Evolutionary conservation across 2,329 filamentous ascomycete genomes (phyloP).

Genomic region (Neophaeococcomyces mojaviensis): DNA sequence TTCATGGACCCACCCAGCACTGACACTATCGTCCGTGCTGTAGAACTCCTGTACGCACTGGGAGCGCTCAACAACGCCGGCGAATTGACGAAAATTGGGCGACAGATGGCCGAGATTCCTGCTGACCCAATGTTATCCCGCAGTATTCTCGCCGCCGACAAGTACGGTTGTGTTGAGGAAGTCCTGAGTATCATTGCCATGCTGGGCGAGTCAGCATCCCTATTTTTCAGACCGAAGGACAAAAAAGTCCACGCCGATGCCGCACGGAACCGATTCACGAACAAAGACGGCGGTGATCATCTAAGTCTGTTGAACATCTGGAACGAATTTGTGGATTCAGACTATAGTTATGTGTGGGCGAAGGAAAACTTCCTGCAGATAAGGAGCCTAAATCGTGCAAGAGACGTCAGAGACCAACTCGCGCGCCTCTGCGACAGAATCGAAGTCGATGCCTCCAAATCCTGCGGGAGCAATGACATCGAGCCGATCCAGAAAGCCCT

Average conservation of each 20-base stretch:
- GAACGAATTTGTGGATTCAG: slow-evolving; percentile 90
- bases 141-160: slow-evolving; percentile 77
- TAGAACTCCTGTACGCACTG: slow-evolving; percentile 86
- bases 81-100: slow-evolving; percentile 79
- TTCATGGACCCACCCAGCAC: slow-evolving; percentile 94
- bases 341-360: slow-evolving; percentile 80
- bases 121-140: slow-evolving; percentile 88
- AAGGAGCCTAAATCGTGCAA: slow-evolving; percentile 75
- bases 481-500: slow-evolving; percentile 79
- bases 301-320: slow-evolving; percentile 83
- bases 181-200: slow-evolving; percentile 90
- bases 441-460: slow-evolving; percentile 64
- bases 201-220: slow-evolving; percentile 76
- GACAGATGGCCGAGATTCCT: slow-evolving; percentile 93
- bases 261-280: slow-evolving; percentile 77
- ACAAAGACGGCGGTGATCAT: slow-evolving; percentile 87
- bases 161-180: slow-evolving; percentile 88
- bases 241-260: slow-evolving; percentile 95
- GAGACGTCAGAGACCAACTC: slow-evolving; percentile 88
- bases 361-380: slow-evolving; percentile 93
- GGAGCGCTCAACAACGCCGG: slow-evolving; percentile 84
- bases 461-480: slow-evolving; percentile 54
- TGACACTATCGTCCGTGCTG: slow-evolving; percentile 76
- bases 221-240: slow-evolving; percentile 94
- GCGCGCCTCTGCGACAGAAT: slow-evolving; percentile 88